Conservation (phyloP, 2,329 filamentous ascomycete species). For the Tolypocladium tundrense region DNA sequence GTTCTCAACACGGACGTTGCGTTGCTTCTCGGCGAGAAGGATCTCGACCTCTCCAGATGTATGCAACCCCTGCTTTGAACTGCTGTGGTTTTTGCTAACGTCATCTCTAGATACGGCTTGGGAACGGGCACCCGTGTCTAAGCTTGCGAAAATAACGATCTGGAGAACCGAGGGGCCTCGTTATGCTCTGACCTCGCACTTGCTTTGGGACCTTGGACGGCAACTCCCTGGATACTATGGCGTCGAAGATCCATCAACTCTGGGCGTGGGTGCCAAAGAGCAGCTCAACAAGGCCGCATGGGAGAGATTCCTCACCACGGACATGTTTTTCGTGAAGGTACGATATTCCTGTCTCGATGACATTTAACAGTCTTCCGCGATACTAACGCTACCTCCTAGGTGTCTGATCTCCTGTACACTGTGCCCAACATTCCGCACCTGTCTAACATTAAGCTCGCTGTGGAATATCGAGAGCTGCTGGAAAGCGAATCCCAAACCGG, state of each 20-base stretch:
- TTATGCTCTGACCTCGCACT: slow-evolving; percentile 42
- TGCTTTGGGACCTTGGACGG: slow-evolving; percentile 40
- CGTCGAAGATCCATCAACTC: slow-evolving; percentile 29
- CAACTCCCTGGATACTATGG: slow-evolving; percentile 44
- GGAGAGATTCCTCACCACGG: slow-evolving; percentile 43
- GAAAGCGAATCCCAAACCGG: slow-evolving; percentile 35
- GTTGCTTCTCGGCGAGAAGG: slow-evolving; percentile 54
- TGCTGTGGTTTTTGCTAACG: slow-evolving; percentile 1
- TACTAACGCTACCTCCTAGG: slow-evolving; percentile 22
- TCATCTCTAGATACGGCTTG: slow-evolving; percentile 41
- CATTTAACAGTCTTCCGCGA: not conserved
- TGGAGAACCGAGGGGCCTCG: slow-evolving; percentile 48
- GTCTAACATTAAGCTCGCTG: slow-evolving; percentile 40
- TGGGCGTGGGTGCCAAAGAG: slow-evolving; percentile 33
- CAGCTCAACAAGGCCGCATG: slow-evolving; percentile 38
- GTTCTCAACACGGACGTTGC: slow-evolving; percentile 55
- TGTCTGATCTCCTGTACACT: slow-evolving; percentile 51
- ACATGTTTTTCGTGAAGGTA: slow-evolving; percentile 61
- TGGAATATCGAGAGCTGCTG: slow-evolving; percentile 50
- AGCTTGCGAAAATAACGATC: slow-evolving; percentile 45
- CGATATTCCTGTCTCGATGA: slow-evolving; percentile 5
- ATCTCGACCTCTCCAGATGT: slow-evolving; percentile 50
- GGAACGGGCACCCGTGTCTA: slow-evolving; percentile 43
- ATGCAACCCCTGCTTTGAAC: slow-evolving; percentile 15
- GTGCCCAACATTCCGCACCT: slow-evolving; percentile 50